Conservation (phyloP, 306 rosid genomes). For the Fragaria vesca region DNA sequence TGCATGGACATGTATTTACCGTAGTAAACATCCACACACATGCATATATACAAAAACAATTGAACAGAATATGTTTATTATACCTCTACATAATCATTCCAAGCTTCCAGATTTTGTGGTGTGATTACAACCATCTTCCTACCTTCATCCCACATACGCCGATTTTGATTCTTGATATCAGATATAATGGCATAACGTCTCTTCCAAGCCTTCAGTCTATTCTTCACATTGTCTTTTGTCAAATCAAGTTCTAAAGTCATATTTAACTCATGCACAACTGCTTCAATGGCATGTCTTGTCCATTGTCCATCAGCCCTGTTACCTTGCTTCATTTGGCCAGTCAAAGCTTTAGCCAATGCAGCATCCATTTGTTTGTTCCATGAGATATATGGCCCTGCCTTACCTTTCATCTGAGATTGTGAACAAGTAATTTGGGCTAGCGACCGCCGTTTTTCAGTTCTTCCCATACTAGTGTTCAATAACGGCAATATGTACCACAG, state of each 20-base stretch:
- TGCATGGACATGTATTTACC: not conserved
- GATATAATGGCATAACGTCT: not conserved
- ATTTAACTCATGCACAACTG: not conserved
- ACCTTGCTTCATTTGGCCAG: not conserved
- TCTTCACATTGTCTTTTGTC: conserved; percentile 3
- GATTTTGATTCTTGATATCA: not conserved
- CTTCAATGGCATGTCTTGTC: not conserved
- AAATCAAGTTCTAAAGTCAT: not conserved
- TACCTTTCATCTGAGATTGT: not conserved
- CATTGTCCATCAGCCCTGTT: not conserved
- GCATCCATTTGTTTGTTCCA: not conserved
- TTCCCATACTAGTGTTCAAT: not conserved
- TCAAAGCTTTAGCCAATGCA: not conserved
- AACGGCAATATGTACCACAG: not conserved
- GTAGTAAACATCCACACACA: not conserved
- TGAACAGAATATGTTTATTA: not conserved
- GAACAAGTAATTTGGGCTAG: not conserved
- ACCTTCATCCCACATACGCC: not conserved
- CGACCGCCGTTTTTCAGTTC: not conserved
- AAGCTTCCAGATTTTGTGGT: not conserved
- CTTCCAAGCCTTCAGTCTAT: conserved; percentile 5
- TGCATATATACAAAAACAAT: not conserved
- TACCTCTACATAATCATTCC: not conserved
- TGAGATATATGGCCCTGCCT: not conserved
- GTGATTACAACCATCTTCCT: not conserved